Evolutionary conservation across 768 basidiomycete genomes (phyloP).

Genomic region (Scleroderma bovista): DNA sequence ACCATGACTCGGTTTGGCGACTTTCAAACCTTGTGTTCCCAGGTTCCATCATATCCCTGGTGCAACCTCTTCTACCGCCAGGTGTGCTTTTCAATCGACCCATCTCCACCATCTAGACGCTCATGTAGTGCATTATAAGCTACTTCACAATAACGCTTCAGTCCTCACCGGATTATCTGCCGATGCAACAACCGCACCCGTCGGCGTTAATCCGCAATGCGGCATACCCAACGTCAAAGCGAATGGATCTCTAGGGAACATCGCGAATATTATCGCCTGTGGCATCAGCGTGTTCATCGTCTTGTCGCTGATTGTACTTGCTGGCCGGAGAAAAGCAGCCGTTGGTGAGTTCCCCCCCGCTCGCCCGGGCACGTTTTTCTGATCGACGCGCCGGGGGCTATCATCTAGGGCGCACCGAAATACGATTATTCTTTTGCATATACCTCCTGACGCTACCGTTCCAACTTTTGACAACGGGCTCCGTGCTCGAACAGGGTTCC

Average conservation of each 20-base stretch:
- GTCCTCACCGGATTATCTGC: constrained; percentile 39
- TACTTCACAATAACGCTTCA: constrained; percentile 29
- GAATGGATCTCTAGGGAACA: constrained; percentile 65
- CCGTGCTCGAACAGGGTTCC: constrained; percentile 73
- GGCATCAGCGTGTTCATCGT: constrained; percentile 63
- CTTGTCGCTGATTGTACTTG: constrained; percentile 49
- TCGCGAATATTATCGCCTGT: constrained; percentile 82
- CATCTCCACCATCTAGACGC: constrained; percentile 6
- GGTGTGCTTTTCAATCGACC: constrained; percentile 37
- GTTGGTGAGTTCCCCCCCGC: constrained; percentile 84
- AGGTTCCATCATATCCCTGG: constrained; percentile 79
- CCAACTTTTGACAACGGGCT: constrained; percentile 77
- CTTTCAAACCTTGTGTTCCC: constrained; percentile 60
- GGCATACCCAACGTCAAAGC: constrained; percentile 62
- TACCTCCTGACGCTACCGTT: constrained; percentile 72
- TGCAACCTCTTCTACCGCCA: constrained; percentile 95
- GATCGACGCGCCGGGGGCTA: constrained; percentile 6
- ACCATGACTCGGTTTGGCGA: constrained; percentile 66
- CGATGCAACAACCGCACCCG: constrained; percentile 52
- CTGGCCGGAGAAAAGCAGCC: constrained; percentile 73
- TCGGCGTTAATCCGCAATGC: constrained; percentile 80
- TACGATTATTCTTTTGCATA: constrained; percentile 56
- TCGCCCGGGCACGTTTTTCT: too few species aligned
- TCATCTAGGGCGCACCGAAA: constrained; percentile 56
- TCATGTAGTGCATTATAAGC: constrained; percentile 35